phyloP scores from a whole-genome alignment of 75 land plant genomes.

The Selaginella tamariscina region DNA sequence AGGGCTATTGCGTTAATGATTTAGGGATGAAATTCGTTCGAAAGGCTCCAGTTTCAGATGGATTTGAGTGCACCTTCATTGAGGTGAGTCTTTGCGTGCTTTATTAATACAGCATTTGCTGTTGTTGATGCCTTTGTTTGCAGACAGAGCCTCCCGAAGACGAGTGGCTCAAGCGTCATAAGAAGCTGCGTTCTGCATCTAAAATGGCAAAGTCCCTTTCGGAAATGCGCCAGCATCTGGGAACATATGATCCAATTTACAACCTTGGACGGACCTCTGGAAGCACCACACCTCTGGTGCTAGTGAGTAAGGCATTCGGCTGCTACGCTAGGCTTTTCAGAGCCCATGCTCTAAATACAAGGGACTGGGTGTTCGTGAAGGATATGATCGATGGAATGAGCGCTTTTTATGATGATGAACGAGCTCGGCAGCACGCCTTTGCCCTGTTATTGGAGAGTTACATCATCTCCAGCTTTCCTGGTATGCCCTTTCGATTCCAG shows the following conservation, averaged over 20 bases:
- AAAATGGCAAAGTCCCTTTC: not conserved
- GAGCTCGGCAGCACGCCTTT: slow-evolving; percentile 1
- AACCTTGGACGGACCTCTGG: not conserved
- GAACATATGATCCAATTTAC: slow-evolving; percentile 1
- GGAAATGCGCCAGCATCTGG: slow-evolving; percentile 4
- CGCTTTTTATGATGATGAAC: not conserved
- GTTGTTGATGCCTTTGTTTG: slow-evolving; percentile 1
- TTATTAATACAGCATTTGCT: not conserved
- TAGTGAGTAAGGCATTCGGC: not conserved
- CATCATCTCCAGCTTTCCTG: not conserved
- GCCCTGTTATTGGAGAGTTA: not conserved
- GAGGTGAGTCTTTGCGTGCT: not conserved
- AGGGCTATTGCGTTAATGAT: not conserved
- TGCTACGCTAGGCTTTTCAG: slow-evolving; percentile 1
- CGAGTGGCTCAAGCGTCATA: not conserved
- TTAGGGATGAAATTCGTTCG: not conserved
- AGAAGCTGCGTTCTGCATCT: slow-evolving; percentile 1
- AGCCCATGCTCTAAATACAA: not conserved
- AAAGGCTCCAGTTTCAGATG: not conserved
- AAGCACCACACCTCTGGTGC: not conserved
- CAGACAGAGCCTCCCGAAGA: not conserved
- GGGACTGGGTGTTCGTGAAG: slow-evolving; percentile 1
- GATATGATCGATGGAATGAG: not conserved
- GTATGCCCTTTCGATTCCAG: not conserved
- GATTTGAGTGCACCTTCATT: not conserved